phyloP scores from a whole-genome alignment of 768 basidiomycete species.

The Rhodotorula paludigena region DNA sequence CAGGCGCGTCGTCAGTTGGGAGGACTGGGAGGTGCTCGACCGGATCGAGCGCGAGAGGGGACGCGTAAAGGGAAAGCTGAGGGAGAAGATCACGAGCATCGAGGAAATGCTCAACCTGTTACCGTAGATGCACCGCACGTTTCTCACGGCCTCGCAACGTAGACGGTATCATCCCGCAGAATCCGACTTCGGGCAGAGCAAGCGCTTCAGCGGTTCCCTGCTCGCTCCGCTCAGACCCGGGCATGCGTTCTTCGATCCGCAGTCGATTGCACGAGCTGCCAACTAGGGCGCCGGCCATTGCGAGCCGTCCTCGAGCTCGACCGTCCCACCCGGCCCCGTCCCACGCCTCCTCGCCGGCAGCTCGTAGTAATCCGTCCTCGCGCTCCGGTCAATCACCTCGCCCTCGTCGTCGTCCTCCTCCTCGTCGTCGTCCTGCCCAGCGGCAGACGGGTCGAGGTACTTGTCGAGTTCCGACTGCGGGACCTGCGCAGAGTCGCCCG shows the following conservation, averaged over 20 bases:
- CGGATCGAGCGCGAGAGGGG: conserved; percentile 66
- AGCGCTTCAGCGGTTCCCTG: too few species aligned
- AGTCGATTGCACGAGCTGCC: too few species aligned
- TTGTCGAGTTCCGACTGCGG: conserved; percentile 23
- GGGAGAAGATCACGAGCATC: conserved; percentile 50
- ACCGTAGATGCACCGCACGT: background rate
- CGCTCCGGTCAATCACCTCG: conserved; percentile 37
- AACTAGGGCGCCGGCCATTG: conserved; percentile 36
- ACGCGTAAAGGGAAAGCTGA: conserved; percentile 46
- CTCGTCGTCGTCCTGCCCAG: conserved; percentile 25
- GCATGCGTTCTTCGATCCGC: too few species aligned
- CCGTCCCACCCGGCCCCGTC: conserved; percentile 2
- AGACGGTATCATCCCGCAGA: too few species aligned
- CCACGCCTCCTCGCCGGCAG: conserved; percentile 18
- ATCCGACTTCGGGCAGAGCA: too few species aligned
- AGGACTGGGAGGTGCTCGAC: conserved; percentile 71
- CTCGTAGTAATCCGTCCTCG: conserved; percentile 34
- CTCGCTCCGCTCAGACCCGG: too few species aligned
- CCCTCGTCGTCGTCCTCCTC: conserved; percentile 36
- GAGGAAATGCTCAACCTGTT: conserved; percentile 47
- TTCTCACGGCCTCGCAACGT: too few species aligned
- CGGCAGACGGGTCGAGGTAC: conserved; percentile 27
- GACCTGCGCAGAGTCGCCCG: background rate
- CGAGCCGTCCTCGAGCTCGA: conserved; percentile 27
- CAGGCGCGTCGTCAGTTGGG: conserved; percentile 57